Evolutionary conservation across 2,329 filamentous ascomycete genomes (phyloP), one percentile per base, ranked within the genome.

Genomic region (Drechslerella coelobrocha): DNA sequence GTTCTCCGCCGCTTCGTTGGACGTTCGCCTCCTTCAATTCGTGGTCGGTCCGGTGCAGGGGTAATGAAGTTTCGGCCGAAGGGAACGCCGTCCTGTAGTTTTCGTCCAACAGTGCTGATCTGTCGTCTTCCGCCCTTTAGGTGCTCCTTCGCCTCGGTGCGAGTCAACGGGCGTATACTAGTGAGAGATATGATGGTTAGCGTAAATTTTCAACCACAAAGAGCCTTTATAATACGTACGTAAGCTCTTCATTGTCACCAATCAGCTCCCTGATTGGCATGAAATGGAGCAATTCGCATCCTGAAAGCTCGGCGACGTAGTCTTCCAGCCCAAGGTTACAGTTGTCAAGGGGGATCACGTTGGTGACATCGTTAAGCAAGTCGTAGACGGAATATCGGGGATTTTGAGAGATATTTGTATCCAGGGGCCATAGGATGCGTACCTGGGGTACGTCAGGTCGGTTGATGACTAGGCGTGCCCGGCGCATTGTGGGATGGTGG

Each of bases 221-320:
- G 14, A 21, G 27, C 4, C 43, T 47, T 17, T 14, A 6, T 9
- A 23, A 8, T 14, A 63, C 73, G 45, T 73, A 76, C 75, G 73
- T 72, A 65, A 76, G 68, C 37, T 74, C 68, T 52, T 76, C 74
- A 10, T 57, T 72, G 27, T 76, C 74, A 23, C 72, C 61, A 45
- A 76, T 69, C 26, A 75, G 31, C 14, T 68, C 71, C n/a, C 53
- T 63, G 29, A 76, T 55, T 43, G 72, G 63, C 62, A 75, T 73
- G 26, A 74, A 76, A 52, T 76, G 75, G n/a, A 76, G 47, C 17
- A 73, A 52, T 55, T 76, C 75, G 51, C 73, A 75, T 14, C 74
- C 75, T 17, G 50, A 68, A 34, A 75, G 56, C 51, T 76, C 75
- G 14, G 75, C 73, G 10, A 72, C 74, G 54, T 76, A 76, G 43